Evolutionary conservation across 805 yeast genomes (phyloP).

Genomic region (Lipomyces japonicus): DNA sequence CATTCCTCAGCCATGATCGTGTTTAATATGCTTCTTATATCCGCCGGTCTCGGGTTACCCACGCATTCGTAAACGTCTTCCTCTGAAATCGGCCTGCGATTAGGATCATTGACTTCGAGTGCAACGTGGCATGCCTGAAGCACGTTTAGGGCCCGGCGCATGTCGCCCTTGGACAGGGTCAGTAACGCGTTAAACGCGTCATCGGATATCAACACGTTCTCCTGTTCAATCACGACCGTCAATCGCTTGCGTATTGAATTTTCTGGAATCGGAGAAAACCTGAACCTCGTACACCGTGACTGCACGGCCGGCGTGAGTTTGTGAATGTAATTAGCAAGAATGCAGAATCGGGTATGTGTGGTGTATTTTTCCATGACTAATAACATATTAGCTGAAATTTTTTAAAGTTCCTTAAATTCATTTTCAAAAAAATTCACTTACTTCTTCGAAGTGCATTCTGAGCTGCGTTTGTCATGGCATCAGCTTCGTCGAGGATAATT

Average conservation of each 20-base stretch:
- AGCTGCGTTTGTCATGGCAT: conserved; percentile 95
- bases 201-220: conserved; percentile 53
- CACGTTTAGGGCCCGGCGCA: conserved; percentile 92
- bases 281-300: conserved; percentile 91
- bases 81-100: conserved; percentile 49
- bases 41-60: conserved; percentile 91
- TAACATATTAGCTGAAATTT: not conserved
- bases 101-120: conserved; percentile 35
- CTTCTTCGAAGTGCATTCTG: conserved; percentile 93
- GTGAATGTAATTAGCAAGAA: conserved; percentile 93
- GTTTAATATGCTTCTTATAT: conserved; percentile 68
- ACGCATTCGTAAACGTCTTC: conserved; percentile 88
- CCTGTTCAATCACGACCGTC: conserved; percentile 63
- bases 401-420: conserved; percentile 49
- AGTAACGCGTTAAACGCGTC: conserved; percentile 67
- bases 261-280: conserved; percentile 76
- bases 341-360: conserved; percentile 83
- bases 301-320: conserved; percentile 91
- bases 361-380: conserved; percentile 78
- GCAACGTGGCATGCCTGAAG: conserved; percentile 92
- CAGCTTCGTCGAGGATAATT: conserved; percentile 91
- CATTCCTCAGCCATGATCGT: conserved; percentile 84
- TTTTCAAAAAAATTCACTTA: conserved; percentile 75
- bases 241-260: conserved; percentile 68
- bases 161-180: conserved; percentile 82